A percentile compares a stretch with the other conserved stretches of the same genome.
Evolutionary conservation across 495 filamentous ascomycete species (phyloP).

Genomic region (Penicillium canescens): DNA sequence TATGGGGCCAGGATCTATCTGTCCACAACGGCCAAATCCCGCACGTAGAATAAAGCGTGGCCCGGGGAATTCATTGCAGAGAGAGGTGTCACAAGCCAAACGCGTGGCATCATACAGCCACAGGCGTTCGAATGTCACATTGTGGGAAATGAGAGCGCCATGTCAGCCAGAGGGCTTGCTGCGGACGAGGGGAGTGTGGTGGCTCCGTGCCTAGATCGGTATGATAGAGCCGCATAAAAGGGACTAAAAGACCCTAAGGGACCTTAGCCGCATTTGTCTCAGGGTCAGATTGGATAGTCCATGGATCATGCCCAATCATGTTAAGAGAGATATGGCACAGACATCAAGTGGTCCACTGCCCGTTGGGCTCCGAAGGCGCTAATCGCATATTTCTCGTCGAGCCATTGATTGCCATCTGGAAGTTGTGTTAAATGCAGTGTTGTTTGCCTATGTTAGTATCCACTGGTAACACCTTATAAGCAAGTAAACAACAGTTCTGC

Average conservation of each 20-base stretch:
- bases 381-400: background rate
- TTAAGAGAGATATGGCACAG: background rate
- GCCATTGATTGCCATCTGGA: too few species aligned
- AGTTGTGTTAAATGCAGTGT: background rate
- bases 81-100: background rate
- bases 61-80: background rate
- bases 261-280: conserved; percentile 2
- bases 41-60: background rate
- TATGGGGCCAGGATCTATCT: background rate
- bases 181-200: background rate
- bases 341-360: conserved; percentile 1
- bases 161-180: background rate
- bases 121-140: conserved; percentile 2
- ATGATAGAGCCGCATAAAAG: conserved; percentile 24
- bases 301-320: background rate
- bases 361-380: background rate
- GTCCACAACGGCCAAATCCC: background rate
- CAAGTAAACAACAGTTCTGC: background rate
- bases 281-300: conserved; percentile 8
- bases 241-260: conserved; percentile 8
- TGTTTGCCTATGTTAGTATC: background rate
- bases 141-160: background rate
- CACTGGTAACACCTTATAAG: too few species aligned
- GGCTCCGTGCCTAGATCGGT: conserved; percentile 6
- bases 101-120: background rate